These are phyloP conservation scores for Vigna mungo DNA, from an alignment of 306 rosid genomes.

Conservation along the genomic window DNA sequence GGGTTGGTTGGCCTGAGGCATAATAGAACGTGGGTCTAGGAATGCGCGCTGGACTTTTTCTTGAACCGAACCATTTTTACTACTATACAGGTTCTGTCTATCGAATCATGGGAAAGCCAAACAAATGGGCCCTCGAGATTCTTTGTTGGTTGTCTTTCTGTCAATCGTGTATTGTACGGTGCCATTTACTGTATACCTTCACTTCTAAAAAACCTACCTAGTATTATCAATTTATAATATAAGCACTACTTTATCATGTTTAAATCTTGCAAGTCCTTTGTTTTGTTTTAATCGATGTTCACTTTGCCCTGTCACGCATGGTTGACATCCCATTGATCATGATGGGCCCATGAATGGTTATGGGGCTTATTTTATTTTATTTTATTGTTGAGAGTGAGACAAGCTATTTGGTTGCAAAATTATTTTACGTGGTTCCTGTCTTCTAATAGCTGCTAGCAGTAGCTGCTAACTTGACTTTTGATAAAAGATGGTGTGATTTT, in stretches of 20 bases:
- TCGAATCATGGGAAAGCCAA: constrained; percentile 42
- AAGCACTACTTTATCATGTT: neutral
- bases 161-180: constrained; percentile 30
- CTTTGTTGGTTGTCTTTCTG: constrained; percentile 27
- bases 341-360: neutral
- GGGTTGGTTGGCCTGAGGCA: constrained; percentile 41
- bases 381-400: neutral
- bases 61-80: constrained; percentile 40
- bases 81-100: constrained; percentile 31
- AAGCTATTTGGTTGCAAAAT: neutral
- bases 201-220: neutral
- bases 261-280: neutral
- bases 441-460: neutral
- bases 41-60: constrained; percentile 26
- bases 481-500: neutral
- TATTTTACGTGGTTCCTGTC: neutral
- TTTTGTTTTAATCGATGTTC: neutral
- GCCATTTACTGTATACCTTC: constrained; percentile 9
- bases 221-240: constrained; percentile 27
- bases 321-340: neutral
- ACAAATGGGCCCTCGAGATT: constrained; percentile 44
- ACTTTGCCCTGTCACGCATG: neutral
- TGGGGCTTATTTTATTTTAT: too few relatives aligned
- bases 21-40: constrained; percentile 39
- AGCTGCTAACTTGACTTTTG: neutral